These are phyloP conservation scores for Chaetomiaceae sp. DNA, from an alignment of 2,329 filamentous ascomycete species.

Conservation along the genomic window DNA sequence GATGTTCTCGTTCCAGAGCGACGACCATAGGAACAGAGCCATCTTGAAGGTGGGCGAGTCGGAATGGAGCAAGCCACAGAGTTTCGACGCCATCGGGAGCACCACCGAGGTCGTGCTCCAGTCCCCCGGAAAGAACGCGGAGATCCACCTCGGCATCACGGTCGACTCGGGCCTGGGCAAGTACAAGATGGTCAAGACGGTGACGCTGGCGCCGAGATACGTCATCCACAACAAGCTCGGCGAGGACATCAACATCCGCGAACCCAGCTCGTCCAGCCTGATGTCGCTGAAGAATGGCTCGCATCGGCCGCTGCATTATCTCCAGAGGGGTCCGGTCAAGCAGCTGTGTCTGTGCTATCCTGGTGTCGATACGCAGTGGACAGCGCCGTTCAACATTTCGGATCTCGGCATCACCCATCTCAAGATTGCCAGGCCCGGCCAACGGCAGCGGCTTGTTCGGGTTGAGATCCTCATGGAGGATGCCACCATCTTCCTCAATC, in stretches of 20 bases:
- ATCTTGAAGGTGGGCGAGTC: constrained; percentile 85
- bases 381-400: constrained; percentile 94
- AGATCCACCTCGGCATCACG: constrained; percentile 87
- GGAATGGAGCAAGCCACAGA: constrained; percentile 94
- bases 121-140: constrained; percentile 63
- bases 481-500: constrained; percentile 87
- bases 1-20: constrained; percentile 90
- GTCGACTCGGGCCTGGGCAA: constrained; percentile 91
- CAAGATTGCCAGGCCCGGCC: constrained; percentile 86
- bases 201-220: constrained; percentile 88
- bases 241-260: constrained; percentile 84
- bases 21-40: constrained; percentile 88
- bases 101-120: constrained; percentile 82
- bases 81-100: constrained; percentile 95
- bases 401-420: constrained; percentile 89
- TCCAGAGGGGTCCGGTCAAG: constrained; percentile 77
- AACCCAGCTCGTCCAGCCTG: constrained; percentile 85
- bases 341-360: constrained; percentile 91
- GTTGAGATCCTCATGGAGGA: constrained; percentile 89
- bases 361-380: constrained; percentile 95
- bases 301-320: constrained; percentile 80
- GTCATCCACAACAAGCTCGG: constrained; percentile 89
- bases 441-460: constrained; percentile 81
- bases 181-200: constrained; percentile 94
- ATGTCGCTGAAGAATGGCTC: constrained; percentile 74